Evolutionary conservation across 164 flowering plant species (phyloP), one percentile per base, ranked within the genome.

Genomic region (Protea cynaroides): DNA sequence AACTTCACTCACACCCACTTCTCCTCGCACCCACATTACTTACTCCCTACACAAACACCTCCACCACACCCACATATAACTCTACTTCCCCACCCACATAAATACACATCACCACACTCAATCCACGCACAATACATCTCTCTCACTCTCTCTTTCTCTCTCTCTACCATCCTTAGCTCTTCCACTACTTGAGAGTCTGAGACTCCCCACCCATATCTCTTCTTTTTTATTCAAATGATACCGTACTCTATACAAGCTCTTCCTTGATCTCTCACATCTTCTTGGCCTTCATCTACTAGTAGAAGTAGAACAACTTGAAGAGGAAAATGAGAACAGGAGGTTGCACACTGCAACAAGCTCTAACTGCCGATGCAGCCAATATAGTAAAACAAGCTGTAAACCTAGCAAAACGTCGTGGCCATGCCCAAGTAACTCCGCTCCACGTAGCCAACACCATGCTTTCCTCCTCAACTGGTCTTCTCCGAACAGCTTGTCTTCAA

Each of bases 361-460:
- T 95, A 37, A 92, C 97, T 2, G 55, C 80, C 1, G 99, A 95
- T 65, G 90, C 99, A 0, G 84, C 95, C 11, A 73, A 59, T 38
- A 62, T 89, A 0, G 89, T 95, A 12, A 95, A 88, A 59, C 97
- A 95, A 73, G 86, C 99, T 0, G 78, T 90, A 12, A 79, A 58
- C 47, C 84, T 92, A 0, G 97, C 99, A 0, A 72, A 79, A 56
- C 78, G 94, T 23, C 73, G 99, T 9, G 97, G 97, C 56, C 96
- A 95, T 71, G 89, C 96, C 4, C 99, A 95, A 61, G 97, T 92
- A 9, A 92, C 97, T 7, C 99, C 99, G 4, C 92, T 95, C 49
- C 99, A 95, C 72, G 97, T 95, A 1, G 99, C 99, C 17, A 83
- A 73, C 78, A 82, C 95, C 74, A 89, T 95, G 96, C 88, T 95